phyloP scores from a whole-genome alignment of 1,139 yeast genomes.

The Yamadazyma triangularis region DNA sequence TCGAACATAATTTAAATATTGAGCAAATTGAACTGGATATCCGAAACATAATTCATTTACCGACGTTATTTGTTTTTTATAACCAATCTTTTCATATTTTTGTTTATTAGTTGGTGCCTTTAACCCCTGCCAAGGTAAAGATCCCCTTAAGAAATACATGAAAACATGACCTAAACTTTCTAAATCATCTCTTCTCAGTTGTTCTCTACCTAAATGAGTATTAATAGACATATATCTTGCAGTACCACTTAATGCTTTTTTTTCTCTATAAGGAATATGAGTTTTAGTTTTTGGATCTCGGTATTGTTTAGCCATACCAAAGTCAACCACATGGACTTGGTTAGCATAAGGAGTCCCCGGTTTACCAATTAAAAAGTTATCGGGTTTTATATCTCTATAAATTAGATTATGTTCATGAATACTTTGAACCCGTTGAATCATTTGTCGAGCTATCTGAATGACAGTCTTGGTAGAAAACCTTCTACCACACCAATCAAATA shows the following conservation, averaged over 20 bases:
- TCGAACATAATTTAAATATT: constrained; percentile 68
- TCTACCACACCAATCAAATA: constrained; percentile 80
- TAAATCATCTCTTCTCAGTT: constrained; percentile 59
- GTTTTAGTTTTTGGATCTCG: constrained; percentile 56
- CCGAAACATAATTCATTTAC: constrained; percentile 66
- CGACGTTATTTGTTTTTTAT: constrained; percentile 69
- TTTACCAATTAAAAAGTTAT: constrained; percentile 67
- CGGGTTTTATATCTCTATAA: constrained; percentile 75
- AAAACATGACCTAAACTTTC: constrained; percentile 64
- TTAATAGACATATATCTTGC: constrained; percentile 65
- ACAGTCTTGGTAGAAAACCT: constrained; percentile 66
- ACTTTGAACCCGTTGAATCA: constrained; percentile 63
- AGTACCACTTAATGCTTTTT: constrained; percentile 60
- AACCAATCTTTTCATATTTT: constrained; percentile 78
- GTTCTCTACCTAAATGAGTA: constrained; percentile 63
- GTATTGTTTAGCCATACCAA: constrained; percentile 68
- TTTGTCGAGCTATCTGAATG: constrained; percentile 69
- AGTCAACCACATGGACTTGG: constrained; percentile 43
- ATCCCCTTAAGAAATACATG: constrained; percentile 59
- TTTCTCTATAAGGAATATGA: constrained; percentile 61
- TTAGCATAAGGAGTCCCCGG: constrained; percentile 64
- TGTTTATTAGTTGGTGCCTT: constrained; percentile 80
- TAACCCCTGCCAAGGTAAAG: constrained; percentile 52
- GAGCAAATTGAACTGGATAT: constrained; percentile 73
- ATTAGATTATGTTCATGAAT: constrained; percentile 68